These are phyloP conservation scores for Pythium scleroteichum DNA, from an alignment of 352 stramenopile genomes.

Conservation along the genomic window DNA sequence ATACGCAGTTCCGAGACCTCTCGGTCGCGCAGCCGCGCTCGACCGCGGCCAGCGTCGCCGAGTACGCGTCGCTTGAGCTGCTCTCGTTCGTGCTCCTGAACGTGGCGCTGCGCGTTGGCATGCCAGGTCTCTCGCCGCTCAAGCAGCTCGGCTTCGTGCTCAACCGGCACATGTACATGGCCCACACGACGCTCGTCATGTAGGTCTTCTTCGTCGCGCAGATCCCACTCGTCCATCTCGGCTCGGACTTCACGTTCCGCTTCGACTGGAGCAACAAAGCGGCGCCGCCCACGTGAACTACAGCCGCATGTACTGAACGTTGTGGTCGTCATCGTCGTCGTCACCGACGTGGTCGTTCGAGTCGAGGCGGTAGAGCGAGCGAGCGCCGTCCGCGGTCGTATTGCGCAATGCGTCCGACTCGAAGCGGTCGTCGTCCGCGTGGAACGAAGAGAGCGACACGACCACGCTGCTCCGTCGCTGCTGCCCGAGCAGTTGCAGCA, in stretches of 20 bases:
- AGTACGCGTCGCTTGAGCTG: not conserved
- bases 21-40: not conserved
- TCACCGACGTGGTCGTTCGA: too few relatives aligned
- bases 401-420: too few relatives aligned
- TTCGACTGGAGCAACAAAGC: too few relatives aligned
- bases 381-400: too few relatives aligned
- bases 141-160: conserved; percentile 1
- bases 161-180: not conserved
- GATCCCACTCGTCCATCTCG: not conserved
- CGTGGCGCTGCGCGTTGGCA: not conserved
- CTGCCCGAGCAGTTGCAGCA: conserved; percentile 22
- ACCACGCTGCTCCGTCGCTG: conserved; percentile 12
- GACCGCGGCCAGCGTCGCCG: not conserved
- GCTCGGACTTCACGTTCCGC: not conserved
- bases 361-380: too few relatives aligned
- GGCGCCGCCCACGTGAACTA: too few relatives aligned
- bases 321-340: not conserved
- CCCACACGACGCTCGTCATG: not conserved
- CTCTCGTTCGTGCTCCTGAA: not conserved
- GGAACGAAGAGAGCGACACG: not conserved
- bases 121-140: not conserved
- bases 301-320: too few relatives aligned
- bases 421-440: not conserved
- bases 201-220: conserved; percentile 1
- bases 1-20: not conserved